phyloP scores from a whole-genome alignment of 73 alveolate genomes.

The Paramecium primaurelia region DNA sequence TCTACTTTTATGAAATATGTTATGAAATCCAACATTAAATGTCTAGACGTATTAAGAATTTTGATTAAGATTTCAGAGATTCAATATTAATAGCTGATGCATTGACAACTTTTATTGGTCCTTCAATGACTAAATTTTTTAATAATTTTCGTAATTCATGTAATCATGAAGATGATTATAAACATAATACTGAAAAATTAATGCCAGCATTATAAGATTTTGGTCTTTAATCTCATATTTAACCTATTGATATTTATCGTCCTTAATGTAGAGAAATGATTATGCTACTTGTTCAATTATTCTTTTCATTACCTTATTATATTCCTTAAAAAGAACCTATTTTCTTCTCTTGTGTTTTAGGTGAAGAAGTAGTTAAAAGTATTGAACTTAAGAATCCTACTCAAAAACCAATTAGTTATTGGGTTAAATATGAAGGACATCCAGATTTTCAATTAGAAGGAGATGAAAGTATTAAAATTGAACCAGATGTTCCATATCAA shows the following conservation, averaged over 20 bases:
- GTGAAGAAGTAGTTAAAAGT: constrained; percentile 92
- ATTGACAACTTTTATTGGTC: neutral
- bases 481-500: constrained; percentile 86
- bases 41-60: constrained; percentile 75
- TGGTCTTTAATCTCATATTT: constrained; percentile 80
- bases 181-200: constrained; percentile 80
- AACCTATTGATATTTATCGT: constrained; percentile 75
- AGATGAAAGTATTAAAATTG: constrained; percentile 82
- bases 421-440: constrained; percentile 94
- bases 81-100: neutral
- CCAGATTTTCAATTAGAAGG: constrained; percentile 71
- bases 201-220: constrained; percentile 83
- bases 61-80: constrained; percentile 76
- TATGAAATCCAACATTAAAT: constrained; percentile 70
- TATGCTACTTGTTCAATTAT: constrained; percentile 82
- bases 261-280: constrained; percentile 96
- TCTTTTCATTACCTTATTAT: constrained; percentile 94
- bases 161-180: constrained; percentile 72
- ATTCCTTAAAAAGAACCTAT: constrained; percentile 92
- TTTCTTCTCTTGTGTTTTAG: constrained; percentile 89
- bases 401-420: constrained; percentile 89
- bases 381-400: constrained; percentile 90
- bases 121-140: neutral
- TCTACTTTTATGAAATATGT: constrained; percentile 85
- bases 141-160: neutral